Base-by-base conservation (phyloP, 2,329 filamentous ascomycete species). In the Nothomitra cinnamomea region DNA sequence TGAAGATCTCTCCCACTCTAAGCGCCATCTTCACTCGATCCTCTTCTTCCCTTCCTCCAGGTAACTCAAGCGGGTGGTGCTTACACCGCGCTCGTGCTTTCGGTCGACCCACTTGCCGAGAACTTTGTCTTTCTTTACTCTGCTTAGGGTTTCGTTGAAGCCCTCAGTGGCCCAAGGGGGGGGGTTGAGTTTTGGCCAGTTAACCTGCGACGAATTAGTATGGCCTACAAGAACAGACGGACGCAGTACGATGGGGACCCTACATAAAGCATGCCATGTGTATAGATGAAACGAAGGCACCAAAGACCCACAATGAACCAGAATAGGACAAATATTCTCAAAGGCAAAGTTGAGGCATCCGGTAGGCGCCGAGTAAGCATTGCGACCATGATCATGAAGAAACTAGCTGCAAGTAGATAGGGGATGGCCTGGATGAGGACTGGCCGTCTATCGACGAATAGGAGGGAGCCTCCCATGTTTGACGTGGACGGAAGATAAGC, bases 11-110 rank as follows among this genome's bases (percentile, higher is more conserved):
- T 4, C 28, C 28, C 28, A 10, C 28, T 10, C 13, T 5, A 28
- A 3, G 6, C 28, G 12, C 25, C 25, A 21, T 42, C n/a, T 24
- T 49, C 19, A 89, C 66, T 98, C 92, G 63, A 94, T 94, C 66
- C 92, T 86, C 78, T 95, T 98, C 77, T 98, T 98, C 53, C 92
- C 92, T 69, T 98, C 92, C 67, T 98, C 92, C 53, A 94, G 79
- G 60, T 84, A 92, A 32, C 87, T 77, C 60, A 94, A 82, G 57
- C 87, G 76, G 43, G 84, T 83, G 59, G 85, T 86, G 69, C 87
- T 95, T 57, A 87, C 77, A 2, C 88, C 87, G 15, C 89, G 76
- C 68, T 94, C 86, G 19, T 49, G 45, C 64, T 94, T 88, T 57
- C 69, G 72, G 17, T 67, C 67, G 21, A 94, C 76, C 57, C 94